Evolutionary conservation across 2,329 filamentous ascomycete species (phyloP).

Genomic region (Aspergillus ustus): DNA sequence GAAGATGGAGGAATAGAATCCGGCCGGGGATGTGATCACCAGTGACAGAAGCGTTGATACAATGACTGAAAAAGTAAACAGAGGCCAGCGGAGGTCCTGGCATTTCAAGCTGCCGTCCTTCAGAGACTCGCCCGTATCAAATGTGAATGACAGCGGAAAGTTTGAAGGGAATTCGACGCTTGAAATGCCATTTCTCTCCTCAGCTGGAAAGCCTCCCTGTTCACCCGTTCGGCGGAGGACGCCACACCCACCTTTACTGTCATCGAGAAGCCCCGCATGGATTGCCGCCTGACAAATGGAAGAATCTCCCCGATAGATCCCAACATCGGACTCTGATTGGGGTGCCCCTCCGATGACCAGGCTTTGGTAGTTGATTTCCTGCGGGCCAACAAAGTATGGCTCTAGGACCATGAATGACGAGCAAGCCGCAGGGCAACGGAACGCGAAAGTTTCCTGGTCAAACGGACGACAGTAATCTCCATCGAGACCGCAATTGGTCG

Average conservation of each 20-base stretch:
- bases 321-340: constrained; percentile 42
- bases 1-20: constrained; percentile 62
- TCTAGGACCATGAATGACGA: constrained; percentile 56
- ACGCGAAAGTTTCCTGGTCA: constrained; percentile 57
- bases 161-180: constrained; percentile 60
- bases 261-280: constrained; percentile 61
- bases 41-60: constrained; percentile 60
- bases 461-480: constrained; percentile 63
- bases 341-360: constrained; percentile 61
- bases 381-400: constrained; percentile 61
- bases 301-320: constrained; percentile 63
- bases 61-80: constrained; percentile 59
- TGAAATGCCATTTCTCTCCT: constrained; percentile 55
- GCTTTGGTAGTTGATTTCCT: constrained; percentile 58
- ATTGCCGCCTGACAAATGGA: constrained; percentile 65
- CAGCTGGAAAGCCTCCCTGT: constrained; percentile 51
- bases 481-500: constrained; percentile 58
- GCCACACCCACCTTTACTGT: constrained; percentile 61
- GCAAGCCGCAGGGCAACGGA: constrained; percentile 64
- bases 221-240: constrained; percentile 59
- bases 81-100: constrained; percentile 62
- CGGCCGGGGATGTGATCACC: constrained; percentile 59
- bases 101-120: constrained; percentile 42
- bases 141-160: constrained; percentile 63
- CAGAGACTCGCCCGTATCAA: constrained; percentile 45